phyloP scores from a whole-genome alignment of 495 filamentous ascomycete genomes.

The Penicillium canariense region DNA sequence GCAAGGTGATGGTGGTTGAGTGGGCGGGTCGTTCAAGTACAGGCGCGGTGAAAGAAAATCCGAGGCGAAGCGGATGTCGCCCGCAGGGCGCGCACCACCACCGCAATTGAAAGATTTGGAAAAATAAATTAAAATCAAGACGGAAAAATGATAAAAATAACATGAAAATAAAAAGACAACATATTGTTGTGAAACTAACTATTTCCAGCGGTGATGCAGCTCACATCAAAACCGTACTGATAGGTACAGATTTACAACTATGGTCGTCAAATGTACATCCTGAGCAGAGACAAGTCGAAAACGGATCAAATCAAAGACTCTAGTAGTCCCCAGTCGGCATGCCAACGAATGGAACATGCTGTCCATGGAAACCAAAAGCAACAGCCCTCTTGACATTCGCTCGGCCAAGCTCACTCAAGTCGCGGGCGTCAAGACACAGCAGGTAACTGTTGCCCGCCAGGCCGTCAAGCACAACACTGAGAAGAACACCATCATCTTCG shows the following conservation, averaged over 20 bases:
- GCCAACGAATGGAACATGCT: slow-evolving; percentile 44
- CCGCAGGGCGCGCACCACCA: too few species aligned
- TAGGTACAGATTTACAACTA: too few species aligned
- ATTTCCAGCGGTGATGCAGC: too few species aligned
- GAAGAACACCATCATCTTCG: slow-evolving; percentile 67
- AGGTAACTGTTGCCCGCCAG: slow-evolving; percentile 61
- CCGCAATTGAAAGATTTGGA: too few species aligned
- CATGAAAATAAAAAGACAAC: too few species aligned
- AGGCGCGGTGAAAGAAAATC: too few species aligned
- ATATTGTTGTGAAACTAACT: too few species aligned
- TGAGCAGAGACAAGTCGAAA: neutral
- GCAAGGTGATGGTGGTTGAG: too few species aligned
- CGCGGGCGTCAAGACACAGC: slow-evolving; percentile 63
- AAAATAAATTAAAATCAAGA: too few species aligned
- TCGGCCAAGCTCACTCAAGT: slow-evolving; percentile 63
- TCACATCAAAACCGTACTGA: too few species aligned
- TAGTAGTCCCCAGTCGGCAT: slow-evolving; percentile 37
- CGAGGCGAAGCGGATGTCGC: too few species aligned
- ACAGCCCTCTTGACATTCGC: slow-evolving; percentile 62
- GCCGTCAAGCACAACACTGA: slow-evolving; percentile 73
- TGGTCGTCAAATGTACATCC: neutral
- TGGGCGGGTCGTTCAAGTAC: too few species aligned
- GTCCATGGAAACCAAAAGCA: slow-evolving; percentile 71
- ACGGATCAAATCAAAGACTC: neutral
- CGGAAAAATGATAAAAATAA: neutral